These are phyloP conservation scores for Filosporella fistucella DNA, from an alignment of 495 filamentous ascomycete genomes.

Conservation along the genomic window DNA sequence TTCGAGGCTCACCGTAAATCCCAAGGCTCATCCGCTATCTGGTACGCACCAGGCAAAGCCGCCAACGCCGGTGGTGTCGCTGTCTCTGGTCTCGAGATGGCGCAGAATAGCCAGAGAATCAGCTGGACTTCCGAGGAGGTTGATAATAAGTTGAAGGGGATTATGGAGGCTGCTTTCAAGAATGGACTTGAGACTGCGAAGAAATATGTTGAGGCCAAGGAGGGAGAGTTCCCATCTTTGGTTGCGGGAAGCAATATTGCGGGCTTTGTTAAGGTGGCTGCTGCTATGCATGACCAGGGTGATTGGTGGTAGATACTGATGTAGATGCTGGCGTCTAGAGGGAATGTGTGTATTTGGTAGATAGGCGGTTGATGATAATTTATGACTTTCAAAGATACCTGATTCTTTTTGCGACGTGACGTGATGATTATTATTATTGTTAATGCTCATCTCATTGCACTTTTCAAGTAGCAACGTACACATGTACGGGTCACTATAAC, in stretches of 20 bases:
- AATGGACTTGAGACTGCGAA: slow-evolving; percentile 86
- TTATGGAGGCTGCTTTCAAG: slow-evolving; percentile 93
- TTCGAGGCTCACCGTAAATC: slow-evolving; percentile 79
- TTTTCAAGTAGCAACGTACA: no score
- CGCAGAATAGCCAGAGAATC: slow-evolving; percentile 87
- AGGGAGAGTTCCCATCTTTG: slow-evolving; percentile 82
- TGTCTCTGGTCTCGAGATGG: slow-evolving; percentile 98
- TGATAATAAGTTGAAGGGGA: slow-evolving; percentile 83
- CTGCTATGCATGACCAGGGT: slow-evolving; percentile 93
- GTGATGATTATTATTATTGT: no score
- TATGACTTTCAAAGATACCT: no score
- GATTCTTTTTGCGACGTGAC: no score
- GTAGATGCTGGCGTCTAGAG: no score
- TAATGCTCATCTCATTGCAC: no score
- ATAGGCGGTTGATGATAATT: no score
- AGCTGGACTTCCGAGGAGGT: slow-evolving; percentile 87
- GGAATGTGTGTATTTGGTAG: no score
- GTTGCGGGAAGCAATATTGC: slow-evolving; percentile 96
- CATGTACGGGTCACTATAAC: no score
- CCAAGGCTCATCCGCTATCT: slow-evolving; percentile 70
- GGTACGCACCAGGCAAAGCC: slow-evolving; percentile 96
- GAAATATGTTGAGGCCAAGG: slow-evolving; percentile 71
- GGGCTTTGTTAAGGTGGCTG: slow-evolving; percentile 92
- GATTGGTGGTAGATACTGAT: slow-evolving; percentile 87
- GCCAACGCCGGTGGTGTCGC: slow-evolving; percentile 98